Percentiles rank a stretch among this genome's conserved stretches.
phyloP scores from a whole-genome alignment of 805 yeast genomes.

The Yarrowia sp. region DNA sequence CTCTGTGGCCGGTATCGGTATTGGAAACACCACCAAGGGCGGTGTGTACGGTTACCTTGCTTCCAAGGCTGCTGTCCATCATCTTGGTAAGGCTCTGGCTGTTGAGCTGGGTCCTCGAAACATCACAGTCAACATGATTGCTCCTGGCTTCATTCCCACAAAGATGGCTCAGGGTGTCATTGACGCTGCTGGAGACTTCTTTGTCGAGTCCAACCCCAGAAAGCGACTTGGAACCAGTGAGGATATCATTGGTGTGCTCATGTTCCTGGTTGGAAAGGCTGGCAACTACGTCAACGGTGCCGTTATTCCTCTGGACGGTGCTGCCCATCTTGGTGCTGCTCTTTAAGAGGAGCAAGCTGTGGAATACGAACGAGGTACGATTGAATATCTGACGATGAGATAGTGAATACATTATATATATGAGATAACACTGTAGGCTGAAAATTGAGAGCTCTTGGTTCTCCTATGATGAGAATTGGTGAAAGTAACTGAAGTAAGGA shows the following conservation, averaged over 20 bases:
- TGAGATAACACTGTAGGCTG: too few species aligned
- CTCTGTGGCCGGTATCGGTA: slow-evolving; percentile 56
- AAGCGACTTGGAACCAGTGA: slow-evolving; percentile 59
- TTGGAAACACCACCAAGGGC: slow-evolving; percentile 42
- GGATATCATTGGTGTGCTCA: slow-evolving; percentile 55
- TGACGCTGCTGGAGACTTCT: slow-evolving; percentile 52
- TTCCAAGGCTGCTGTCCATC: slow-evolving; percentile 73
- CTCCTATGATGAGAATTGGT: too few species aligned
- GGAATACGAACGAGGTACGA: not conserved
- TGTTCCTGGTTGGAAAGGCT: slow-evolving; percentile 57
- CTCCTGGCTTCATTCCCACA: slow-evolving; percentile 76
- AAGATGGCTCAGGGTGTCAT: slow-evolving; percentile 70
- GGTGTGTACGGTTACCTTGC: slow-evolving; percentile 72
- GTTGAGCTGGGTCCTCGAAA: slow-evolving; percentile 63
- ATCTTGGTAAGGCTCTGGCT: slow-evolving; percentile 62
- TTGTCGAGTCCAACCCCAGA: slow-evolving; percentile 56
- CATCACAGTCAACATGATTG: slow-evolving; percentile 66
- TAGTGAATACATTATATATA: not conserved
- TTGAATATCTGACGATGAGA: not conserved
- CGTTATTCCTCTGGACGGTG: slow-evolving; percentile 71
- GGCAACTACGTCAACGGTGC: slow-evolving; percentile 64
- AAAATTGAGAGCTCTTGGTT: too few species aligned
- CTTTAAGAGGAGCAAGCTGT: slow-evolving; percentile 21
- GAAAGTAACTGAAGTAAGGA: too few species aligned
- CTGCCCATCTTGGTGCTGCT: slow-evolving; percentile 37